phyloP scores from a whole-genome alignment of 495 filamentous ascomycete species.

The Neurospora sp. region DNA sequence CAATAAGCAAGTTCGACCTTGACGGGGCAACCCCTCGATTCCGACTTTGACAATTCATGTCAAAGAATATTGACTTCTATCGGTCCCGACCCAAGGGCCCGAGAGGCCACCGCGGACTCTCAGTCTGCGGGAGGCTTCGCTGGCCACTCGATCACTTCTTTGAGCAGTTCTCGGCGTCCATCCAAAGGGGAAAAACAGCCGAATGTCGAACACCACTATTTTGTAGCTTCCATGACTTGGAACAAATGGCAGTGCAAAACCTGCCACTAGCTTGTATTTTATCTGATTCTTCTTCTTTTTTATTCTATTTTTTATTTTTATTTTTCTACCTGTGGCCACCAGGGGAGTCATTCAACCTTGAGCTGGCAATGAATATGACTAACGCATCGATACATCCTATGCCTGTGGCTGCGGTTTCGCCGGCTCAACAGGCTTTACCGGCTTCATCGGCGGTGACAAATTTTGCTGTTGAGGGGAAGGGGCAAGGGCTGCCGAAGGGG shows the following conservation, averaged over 20 bases:
- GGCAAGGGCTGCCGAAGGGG: constrained; percentile 40
- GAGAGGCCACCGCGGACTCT: not conserved
- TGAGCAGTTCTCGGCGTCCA: not conserved
- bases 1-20: not conserved
- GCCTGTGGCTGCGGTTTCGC: constrained; percentile 2
- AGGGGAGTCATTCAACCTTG: not conserved
- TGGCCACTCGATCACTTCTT: not conserved
- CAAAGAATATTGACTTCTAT: not conserved
- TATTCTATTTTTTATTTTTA: not conserved
- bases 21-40: not conserved
- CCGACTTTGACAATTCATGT: not conserved
- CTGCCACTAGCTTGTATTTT: not conserved
- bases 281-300: not conserved
- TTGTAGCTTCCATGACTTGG: not conserved
- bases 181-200: not conserved
- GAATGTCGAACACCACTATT: not conserved
- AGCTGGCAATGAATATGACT: not conserved
- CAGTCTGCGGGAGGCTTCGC: not conserved
- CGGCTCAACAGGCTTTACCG: constrained; percentile 23
- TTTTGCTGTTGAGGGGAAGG: constrained; percentile 42
- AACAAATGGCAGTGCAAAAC: not conserved
- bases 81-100: not conserved
- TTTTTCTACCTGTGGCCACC: not conserved
- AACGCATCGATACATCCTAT: not conserved
- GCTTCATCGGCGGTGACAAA: constrained; percentile 40